These are phyloP conservation scores for Herpotrichia juniperi DNA, from an alignment of 2,329 filamentous ascomycete genomes.

Conservation along the genomic window DNA sequence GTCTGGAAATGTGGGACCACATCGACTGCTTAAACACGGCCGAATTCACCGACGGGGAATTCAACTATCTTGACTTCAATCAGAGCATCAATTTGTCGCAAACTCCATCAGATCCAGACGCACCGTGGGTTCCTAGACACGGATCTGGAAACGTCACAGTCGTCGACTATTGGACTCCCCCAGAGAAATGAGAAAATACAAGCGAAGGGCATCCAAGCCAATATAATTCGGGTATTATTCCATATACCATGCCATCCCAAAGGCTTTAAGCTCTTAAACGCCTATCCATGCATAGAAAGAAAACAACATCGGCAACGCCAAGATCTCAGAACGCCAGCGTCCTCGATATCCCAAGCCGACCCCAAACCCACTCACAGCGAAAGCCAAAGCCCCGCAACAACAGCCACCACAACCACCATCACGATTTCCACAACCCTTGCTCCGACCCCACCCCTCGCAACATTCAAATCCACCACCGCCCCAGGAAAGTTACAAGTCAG, in stretches of 20 bases:
- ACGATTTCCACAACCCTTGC: neutral
- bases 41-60: too few species aligned
- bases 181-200: too few species aligned
- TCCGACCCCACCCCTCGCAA: slow-evolving; percentile 13
- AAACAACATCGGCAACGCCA: neutral
- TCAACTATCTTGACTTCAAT: too few species aligned
- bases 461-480: slow-evolving; percentile 46
- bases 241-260: neutral
- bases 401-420: slow-evolving; percentile 15
- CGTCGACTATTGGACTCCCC: too few species aligned
- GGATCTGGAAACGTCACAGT: too few species aligned
- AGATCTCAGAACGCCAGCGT: neutral
- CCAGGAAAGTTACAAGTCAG: slow-evolving; percentile 50
- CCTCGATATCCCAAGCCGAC: neutral
- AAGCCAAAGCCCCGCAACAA: slow-evolving; percentile 12
- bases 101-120: too few species aligned
- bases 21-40: too few species aligned
- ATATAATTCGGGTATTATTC: neutral
- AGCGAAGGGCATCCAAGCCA: neutral
- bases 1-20: too few species aligned
- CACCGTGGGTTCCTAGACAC: too few species aligned
- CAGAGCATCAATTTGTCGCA: too few species aligned
- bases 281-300: slow-evolving; percentile 13
- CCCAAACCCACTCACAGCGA: neutral
- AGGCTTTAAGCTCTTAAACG: slow-evolving; percentile 4